A percentile compares a stretch with the other conserved stretches of the same genome.
These are phyloP conservation scores for Lenzites betulinus DNA, from an alignment of 768 basidiomycete genomes.

Conservation along the genomic window DNA sequence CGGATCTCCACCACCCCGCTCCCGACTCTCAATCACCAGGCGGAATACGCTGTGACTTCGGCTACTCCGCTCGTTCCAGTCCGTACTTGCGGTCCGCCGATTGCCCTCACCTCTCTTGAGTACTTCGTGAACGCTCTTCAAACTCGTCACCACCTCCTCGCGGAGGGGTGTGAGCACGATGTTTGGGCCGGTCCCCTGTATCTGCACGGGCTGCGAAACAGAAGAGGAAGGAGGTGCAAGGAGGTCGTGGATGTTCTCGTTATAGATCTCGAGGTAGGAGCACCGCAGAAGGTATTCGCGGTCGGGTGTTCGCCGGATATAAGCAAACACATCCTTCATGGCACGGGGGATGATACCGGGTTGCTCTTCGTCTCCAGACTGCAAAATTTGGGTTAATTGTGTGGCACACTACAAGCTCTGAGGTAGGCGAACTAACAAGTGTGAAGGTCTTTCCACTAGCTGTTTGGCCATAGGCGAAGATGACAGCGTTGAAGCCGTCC, in stretches of 20 bases:
- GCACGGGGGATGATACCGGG: conserved; percentile 95
- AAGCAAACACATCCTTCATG: conserved; percentile 88
- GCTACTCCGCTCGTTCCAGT: conserved; percentile 97
- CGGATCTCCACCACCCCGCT: conserved; percentile 44
- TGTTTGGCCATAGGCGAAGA: conserved; percentile 95
- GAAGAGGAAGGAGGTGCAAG: conserved; percentile 67
- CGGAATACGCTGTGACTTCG: conserved; percentile 94
- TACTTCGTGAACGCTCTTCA: conserved; percentile 84
- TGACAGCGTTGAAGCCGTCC: conserved; percentile 95
- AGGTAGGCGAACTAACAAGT: conserved; percentile 39
- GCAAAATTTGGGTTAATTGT: background rate
- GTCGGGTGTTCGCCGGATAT: conserved; percentile 72
- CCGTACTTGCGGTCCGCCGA: conserved; percentile 91
- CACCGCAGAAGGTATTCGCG: conserved; percentile 95
- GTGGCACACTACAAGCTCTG: background rate
- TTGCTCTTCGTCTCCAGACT: conserved; percentile 77
- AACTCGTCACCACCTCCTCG: conserved; percentile 92
- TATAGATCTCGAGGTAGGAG: conserved; percentile 97
- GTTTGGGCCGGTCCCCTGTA: conserved; percentile 66
- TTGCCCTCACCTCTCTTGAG: conserved; percentile 85
- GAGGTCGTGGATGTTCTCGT: conserved; percentile 85
- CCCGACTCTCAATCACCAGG: conserved; percentile 88
- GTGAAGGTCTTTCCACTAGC: conserved; percentile 78
- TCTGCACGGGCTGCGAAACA: conserved; percentile 63
- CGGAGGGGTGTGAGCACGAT: conserved; percentile 73